These are phyloP conservation scores for Chytridiales sp. DNA, from an alignment of 371 early-diverging fungal genomes.

Conservation along the genomic window DNA sequence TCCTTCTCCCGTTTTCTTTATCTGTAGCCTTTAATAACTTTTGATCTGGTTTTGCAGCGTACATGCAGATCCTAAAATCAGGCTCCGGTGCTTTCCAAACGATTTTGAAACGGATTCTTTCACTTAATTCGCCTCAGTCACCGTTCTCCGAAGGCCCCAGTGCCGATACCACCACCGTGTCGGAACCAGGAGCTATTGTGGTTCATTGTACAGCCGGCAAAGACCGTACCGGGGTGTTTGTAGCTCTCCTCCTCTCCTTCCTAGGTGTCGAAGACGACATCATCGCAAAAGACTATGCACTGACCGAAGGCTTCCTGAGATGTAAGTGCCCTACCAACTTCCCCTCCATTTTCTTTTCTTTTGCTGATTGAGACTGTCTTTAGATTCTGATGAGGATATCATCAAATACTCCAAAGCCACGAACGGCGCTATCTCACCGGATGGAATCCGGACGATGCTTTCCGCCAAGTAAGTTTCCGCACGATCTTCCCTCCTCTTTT, in stretches of 20 bases:
- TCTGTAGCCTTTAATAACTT: too few species aligned
- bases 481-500: too few species aligned
- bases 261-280: slow-evolving; percentile 74
- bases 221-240: slow-evolving; percentile 78
- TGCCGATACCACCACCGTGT: neutral
- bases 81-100: neutral
- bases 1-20: too few species aligned
- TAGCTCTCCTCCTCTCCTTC: slow-evolving; percentile 66
- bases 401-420: too few species aligned
- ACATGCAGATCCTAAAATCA: neutral
- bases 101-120: neutral
- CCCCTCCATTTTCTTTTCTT: too few species aligned
- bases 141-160: neutral
- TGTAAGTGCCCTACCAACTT: too few species aligned
- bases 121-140: too few species aligned
- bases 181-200: slow-evolving; percentile 51
- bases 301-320: slow-evolving; percentile 11
- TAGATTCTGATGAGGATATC: too few species aligned
- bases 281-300: slow-evolving; percentile 74
- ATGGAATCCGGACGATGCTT: too few species aligned
- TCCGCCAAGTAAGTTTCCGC: too few species aligned
- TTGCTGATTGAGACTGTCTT: too few species aligned
- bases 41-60: slow-evolving; percentile 2
- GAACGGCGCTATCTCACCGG: too few species aligned
- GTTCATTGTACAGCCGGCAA: slow-evolving; percentile 86